Conservation (phyloP, 2,329 filamentous ascomycete genomes). For the Whalleya microplaca region DNA sequence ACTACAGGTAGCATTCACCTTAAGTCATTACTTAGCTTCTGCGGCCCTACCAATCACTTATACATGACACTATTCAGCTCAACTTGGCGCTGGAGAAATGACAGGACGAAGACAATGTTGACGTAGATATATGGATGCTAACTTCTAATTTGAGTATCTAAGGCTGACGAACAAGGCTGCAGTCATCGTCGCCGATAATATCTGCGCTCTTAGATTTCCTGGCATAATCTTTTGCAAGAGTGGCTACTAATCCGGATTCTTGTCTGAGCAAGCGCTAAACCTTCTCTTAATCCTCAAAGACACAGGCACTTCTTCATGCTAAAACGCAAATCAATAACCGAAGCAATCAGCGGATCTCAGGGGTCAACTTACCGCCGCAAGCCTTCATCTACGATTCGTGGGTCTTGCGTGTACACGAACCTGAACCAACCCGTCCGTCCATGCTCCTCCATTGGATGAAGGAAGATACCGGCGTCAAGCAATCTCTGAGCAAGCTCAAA, state of each 20-base stretch:
- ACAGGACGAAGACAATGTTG: slow-evolving; percentile 28
- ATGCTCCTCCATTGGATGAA: slow-evolving; percentile 53
- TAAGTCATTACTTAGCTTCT: slow-evolving; percentile 25
- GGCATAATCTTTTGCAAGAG: too few relatives aligned
- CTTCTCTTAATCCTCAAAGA: not conserved
- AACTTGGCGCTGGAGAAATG: slow-evolving; percentile 31
- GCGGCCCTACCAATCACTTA: slow-evolving; percentile 13
- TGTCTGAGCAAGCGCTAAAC: too few relatives aligned
- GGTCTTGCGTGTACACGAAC: slow-evolving; percentile 53
- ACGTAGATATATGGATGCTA: slow-evolving; percentile 30
- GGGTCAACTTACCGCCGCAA: slow-evolving; percentile 23
- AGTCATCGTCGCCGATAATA: too few relatives aligned
- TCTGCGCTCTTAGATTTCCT: too few relatives aligned
- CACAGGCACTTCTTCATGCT: not conserved
- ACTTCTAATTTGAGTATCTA: slow-evolving; percentile 26
- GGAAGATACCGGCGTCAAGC: slow-evolving; percentile 50
- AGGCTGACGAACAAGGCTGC: slow-evolving; percentile 27
- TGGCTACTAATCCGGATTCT: too few relatives aligned
- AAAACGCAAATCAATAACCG: not conserved
- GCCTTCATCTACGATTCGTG: slow-evolving; percentile 41
- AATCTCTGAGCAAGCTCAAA: slow-evolving; percentile 49
- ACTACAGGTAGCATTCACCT: slow-evolving; percentile 29
- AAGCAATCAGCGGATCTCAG: not conserved
- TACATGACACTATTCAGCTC: slow-evolving; percentile 32
- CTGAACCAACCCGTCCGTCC: slow-evolving; percentile 56